phyloP scores from a whole-genome alignment of 2,329 filamentous ascomycete genomes.

The Trichoderma polysporum region DNA sequence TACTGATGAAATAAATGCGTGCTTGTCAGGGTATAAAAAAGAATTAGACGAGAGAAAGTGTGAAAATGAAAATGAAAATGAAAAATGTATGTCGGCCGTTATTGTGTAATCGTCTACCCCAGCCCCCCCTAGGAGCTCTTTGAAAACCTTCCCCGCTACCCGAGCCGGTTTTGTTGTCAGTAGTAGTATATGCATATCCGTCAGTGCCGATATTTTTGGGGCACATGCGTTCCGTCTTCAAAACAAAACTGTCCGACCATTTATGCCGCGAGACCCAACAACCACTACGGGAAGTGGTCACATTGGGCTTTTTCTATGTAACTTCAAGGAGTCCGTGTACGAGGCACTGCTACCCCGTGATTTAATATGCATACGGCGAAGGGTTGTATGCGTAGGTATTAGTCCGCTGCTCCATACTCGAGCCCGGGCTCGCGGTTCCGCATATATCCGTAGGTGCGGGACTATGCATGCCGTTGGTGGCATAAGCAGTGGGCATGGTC shows the following conservation, averaged over 20 bases:
- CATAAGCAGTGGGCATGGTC: slow-evolving; percentile 11
- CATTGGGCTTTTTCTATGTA: slow-evolving; percentile 1
- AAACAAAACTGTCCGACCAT: not conserved
- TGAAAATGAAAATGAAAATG: not conserved
- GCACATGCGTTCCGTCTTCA: not conserved
- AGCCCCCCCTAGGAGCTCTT: not conserved
- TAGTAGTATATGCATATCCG: slow-evolving; percentile 5
- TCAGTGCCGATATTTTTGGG: not conserved
- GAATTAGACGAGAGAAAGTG: not conserved
- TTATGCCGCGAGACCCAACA: not conserved
- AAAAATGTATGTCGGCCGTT: slow-evolving; percentile 4
- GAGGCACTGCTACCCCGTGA: slow-evolving; percentile 11
- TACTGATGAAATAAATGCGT: slow-evolving; percentile 2
- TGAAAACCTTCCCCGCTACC: not conserved
- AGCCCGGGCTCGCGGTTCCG: slow-evolving; percentile 14
- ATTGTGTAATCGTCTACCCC: slow-evolving; percentile 12
- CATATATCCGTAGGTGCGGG: slow-evolving; percentile 21
- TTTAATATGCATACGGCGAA: slow-evolving; percentile 21
- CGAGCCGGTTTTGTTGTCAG: not conserved
- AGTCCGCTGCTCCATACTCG: slow-evolving; percentile 14
- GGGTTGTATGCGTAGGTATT: slow-evolving; percentile 19
- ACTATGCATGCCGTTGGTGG: slow-evolving; percentile 17
- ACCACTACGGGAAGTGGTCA: slow-evolving; percentile 5
- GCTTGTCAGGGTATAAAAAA: slow-evolving; percentile 8
- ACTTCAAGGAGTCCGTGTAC: not conserved